A percentile compares a stretch with the other conserved stretches of the same genome.
phyloP scores from a whole-genome alignment of 1,284 basidiomycete species.

The Tremellales sp. region DNA sequence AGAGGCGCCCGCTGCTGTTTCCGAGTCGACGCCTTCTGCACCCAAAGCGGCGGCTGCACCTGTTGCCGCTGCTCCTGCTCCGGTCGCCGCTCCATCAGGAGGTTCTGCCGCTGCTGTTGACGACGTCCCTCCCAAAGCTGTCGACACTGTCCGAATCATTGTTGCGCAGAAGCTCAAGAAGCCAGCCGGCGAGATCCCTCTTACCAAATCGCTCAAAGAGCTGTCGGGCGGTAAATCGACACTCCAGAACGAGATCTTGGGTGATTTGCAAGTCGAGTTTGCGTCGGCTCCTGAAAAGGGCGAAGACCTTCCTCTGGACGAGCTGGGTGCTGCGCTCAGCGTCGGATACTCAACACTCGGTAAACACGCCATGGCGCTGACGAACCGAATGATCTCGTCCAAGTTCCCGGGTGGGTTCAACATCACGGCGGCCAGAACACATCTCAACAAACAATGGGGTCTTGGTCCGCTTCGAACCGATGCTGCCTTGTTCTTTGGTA shows the following conservation, averaged over 20 bases:
- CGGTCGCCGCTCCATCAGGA: constrained; percentile 54
- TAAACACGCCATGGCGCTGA: constrained; percentile 88
- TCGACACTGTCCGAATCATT: constrained; percentile 82
- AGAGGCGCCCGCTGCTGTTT: constrained; percentile 52
- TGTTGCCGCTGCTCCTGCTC: constrained; percentile 51
- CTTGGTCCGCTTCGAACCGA: constrained; percentile 85
- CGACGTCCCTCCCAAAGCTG: constrained; percentile 86
- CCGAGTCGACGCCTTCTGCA: constrained; percentile 51
- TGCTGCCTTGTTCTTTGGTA: constrained; percentile 82
- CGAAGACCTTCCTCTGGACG: constrained; percentile 92
- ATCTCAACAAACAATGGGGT: constrained; percentile 90
- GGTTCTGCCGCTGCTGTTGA: constrained; percentile 67
- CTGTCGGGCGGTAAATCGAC: constrained; percentile 98
- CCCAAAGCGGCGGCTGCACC: constrained; percentile 49
- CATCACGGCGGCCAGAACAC: constrained; percentile 81
- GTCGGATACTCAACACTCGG: constrained; percentile 80
- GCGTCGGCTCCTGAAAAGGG: constrained; percentile 92
- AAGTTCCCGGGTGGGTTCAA: constrained; percentile 99
- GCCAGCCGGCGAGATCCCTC: constrained; percentile 77
- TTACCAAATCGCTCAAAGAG: constrained; percentile 97
- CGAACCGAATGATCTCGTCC: constrained; percentile 85
- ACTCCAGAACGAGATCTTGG: constrained; percentile 92
- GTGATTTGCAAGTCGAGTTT: constrained; percentile 87
- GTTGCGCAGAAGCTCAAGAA: constrained; percentile 99
- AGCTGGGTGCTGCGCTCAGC: constrained; percentile 81